Base-by-base conservation (phyloP, 306 rosid genomes). In the Quercus bicolor region DNA sequence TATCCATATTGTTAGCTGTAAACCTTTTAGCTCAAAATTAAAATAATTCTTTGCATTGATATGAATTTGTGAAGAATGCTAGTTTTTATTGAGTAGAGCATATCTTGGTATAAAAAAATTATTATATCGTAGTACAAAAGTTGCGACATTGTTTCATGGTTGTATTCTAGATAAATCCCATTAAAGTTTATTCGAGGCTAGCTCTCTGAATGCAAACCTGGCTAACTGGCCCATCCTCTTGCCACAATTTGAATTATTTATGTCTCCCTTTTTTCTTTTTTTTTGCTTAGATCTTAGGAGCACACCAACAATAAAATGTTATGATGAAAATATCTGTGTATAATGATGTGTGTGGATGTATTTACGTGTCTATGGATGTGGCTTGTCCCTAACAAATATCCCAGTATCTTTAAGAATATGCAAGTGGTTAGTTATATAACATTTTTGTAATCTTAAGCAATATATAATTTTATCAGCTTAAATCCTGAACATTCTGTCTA, bases 331-430 rank as follows among this genome's bases (percentile, higher is more conserved):
- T 53, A 33, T 45, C 16, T 45, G 10, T 64, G 19, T 76, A 24
- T 2, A 52, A 6, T 53, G 66, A 20, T 5, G 20, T 62, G 23
- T 64, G 12, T 40, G 61, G 3, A 48, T 76, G 23, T 66, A 20
- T 21, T 20, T 16, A 18, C 33, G 6, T 70, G 6, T 54, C 37
- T 48, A 31, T 68, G 20, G 48, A 24, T 11, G 45, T 37, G 51
- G 54, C 77, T 60, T 78, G 72, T 8, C 16, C 54, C 40, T 60
- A n/a, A 31, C 28, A 28, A 64, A 64, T 64, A 64, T 40, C 70
- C 61, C 19, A 24, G 28, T 23, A 24, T 12, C 7, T 21, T 16
- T 8, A 29, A 40, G 26, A 33, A 16, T 57, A 21, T 81, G 64
- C 71, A 20, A 48, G 55, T 26, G 40, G 56, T 6, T 16, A 8